phyloP scores from a whole-genome alignment of 2,329 filamentous ascomycete genomes.

The Chaetomiaceae sp. region DNA sequence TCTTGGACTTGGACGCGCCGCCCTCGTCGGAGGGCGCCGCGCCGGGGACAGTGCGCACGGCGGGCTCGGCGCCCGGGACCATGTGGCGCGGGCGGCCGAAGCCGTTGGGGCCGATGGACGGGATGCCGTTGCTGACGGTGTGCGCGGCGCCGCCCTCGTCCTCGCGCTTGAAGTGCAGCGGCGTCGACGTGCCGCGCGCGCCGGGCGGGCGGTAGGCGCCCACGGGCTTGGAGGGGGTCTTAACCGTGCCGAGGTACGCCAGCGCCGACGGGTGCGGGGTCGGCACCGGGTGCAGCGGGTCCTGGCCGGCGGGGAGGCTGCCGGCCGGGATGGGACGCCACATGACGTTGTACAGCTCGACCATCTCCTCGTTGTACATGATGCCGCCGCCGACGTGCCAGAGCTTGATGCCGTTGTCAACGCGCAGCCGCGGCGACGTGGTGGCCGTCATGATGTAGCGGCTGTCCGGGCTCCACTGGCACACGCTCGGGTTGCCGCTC shows the following conservation, averaged over 20 bases:
- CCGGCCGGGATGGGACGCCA: conserved; percentile 75
- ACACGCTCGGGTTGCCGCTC: conserved; percentile 91
- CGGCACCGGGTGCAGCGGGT: conserved; percentile 71
- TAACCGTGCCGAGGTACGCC: conserved; percentile 76
- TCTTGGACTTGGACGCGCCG: conserved; percentile 81
- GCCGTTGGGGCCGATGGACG: conserved; percentile 68
- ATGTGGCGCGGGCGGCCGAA: conserved; percentile 72
- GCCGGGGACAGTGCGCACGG: conserved; percentile 61
- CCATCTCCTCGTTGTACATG: conserved; percentile 95
- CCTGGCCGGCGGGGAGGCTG: conserved; percentile 51
- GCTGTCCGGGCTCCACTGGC: conserved; percentile 95
- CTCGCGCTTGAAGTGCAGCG: conserved; percentile 93
- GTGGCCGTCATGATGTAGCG: conserved; percentile 96
- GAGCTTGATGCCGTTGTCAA: conserved; percentile 93
- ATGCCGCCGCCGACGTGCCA: conserved; percentile 87
- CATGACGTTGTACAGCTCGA: conserved; percentile 83
- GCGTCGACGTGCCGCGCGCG: conserved; percentile 81
- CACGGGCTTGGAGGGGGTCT: conserved; percentile 94
- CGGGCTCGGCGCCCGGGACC: conserved; percentile 81
- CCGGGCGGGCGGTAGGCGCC: conserved; percentile 94
- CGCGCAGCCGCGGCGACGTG: conserved; percentile 87
- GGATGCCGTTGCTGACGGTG: conserved; percentile 70
- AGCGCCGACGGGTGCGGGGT: conserved; percentile 77
- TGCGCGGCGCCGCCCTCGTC: conserved; percentile 90
- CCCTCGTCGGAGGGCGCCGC: conserved; percentile 68